Evolutionary conservation across 257 asterid genomes (phyloP), one percentile per base, ranked within the genome.

Genomic region (Primulina tabacum): DNA sequence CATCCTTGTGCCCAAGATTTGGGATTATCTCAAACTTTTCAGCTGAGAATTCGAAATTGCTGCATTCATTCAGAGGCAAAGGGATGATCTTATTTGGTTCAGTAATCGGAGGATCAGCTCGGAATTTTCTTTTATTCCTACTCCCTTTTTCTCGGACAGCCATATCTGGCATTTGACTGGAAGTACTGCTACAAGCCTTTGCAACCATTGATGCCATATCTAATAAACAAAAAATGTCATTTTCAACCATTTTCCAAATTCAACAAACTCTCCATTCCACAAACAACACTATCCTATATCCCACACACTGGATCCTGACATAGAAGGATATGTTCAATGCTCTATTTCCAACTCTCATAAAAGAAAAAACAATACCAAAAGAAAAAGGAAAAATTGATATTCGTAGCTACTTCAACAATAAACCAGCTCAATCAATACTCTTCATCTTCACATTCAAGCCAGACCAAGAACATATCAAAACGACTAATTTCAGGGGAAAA

Each of bases 101-200:
- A 55, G 75, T 78, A 60, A 85, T 29, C 0, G 95, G 96, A 17
- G 95, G 88, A 82, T 91, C 99, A 8, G 97, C 96, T 62, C 96
- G 82, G 81, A 91, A 94, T 75, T 94, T 94, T 73, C 99, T 82
- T 82, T 94, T 94, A 73, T 94, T 94, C 86, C 99, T 78, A 64
- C 96, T 89, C 38, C 89, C 97, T 70, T 88, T 94, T 68, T 85
- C 96, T 80, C 83, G 88, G 53, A 84, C 80, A 9, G 80, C 78
- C 87, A 89, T 69, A 37, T 76, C 78, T 6, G 91, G 87, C 80
- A 85, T 84, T 83, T 83, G 96, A 73, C 83, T 80, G 74, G 95
- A 79, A 67, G 78, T 83, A 74, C 81, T 79, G 77, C 83, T 79
- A 77, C 95, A 85, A 66, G 88, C 83, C 83, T 90, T 84, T 1